Percentiles rank a stretch among this genome's conserved stretches.
phyloP scores from a whole-genome alignment of 176 grass and related monocot genomes.

The Lolium rigidum region DNA sequence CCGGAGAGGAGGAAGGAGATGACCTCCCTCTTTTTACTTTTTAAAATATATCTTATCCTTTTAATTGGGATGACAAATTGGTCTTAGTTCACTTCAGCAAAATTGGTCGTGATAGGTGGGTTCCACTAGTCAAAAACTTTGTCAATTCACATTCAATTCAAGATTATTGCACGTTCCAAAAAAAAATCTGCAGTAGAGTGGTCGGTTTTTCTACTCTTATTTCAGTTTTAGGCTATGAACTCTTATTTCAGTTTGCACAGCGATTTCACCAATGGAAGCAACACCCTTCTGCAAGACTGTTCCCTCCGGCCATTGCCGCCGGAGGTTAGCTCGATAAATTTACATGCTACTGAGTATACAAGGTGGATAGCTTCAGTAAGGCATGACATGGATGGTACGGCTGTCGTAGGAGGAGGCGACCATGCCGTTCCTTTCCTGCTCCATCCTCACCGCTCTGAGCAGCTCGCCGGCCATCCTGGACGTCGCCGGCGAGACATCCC shows the following conservation, averaged over 20 bases:
- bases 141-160: too few relatives aligned
- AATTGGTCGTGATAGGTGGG: too few relatives aligned
- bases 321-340: conserved; percentile 11
- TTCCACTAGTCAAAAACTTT: too few relatives aligned
- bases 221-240: too few relatives aligned
- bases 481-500: conserved; percentile 70
- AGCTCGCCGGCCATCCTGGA: conserved; percentile 88
- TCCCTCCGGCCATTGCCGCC: background rate
- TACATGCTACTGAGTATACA: conserved; percentile 7
- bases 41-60: too few relatives aligned
- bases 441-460: conserved; percentile 63
- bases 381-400: conserved; percentile 94
- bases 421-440: conserved; percentile 61
- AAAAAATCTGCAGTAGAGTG: too few relatives aligned
- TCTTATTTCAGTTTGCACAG: background rate
- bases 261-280: conserved; percentile 26
- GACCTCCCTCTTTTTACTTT: too few relatives aligned
- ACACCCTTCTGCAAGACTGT: background rate
- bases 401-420: conserved; percentile 69
- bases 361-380: conserved; percentile 53
- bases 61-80: too few relatives aligned
- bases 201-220: too few relatives aligned
- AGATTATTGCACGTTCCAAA: too few relatives aligned
- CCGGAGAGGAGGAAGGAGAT: too few relatives aligned
- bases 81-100: too few relatives aligned